Conservation (phyloP, 2,329 filamentous ascomycete species). For the Arthrobotrys iridis region DNA sequence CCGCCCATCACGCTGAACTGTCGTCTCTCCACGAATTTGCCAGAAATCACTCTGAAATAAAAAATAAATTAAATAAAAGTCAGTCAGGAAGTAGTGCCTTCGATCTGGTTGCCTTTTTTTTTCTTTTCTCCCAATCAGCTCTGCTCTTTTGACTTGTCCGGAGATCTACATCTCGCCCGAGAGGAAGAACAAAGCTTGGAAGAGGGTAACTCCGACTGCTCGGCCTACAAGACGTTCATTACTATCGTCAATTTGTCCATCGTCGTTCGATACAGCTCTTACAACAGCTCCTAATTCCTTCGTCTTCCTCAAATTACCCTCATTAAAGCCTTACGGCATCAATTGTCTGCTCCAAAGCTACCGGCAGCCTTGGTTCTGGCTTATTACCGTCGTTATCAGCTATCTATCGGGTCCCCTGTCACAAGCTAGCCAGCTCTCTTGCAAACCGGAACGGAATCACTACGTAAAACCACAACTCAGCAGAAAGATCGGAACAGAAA, state of each 20-base stretch:
- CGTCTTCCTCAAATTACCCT: background rate
- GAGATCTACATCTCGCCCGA: background rate
- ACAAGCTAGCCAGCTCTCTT: background rate
- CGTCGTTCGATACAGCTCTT: too few relatives aligned
- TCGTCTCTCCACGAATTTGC: too few relatives aligned
- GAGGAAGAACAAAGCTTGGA: background rate
- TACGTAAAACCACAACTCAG: background rate
- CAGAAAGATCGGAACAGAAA: background rate
- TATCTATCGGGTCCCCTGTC: background rate
- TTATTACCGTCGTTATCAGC: background rate
- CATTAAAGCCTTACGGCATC: background rate
- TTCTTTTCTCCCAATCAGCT: background rate
- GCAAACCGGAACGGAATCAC: too few relatives aligned
- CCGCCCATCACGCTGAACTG: background rate
- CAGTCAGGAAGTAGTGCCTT: too few relatives aligned
- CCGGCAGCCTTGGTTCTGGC: background rate
- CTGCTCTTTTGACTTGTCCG: background rate
- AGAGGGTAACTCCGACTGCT: too few relatives aligned
- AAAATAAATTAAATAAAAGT: too few relatives aligned
- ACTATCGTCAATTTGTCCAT: too few relatives aligned
- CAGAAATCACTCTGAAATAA: too few relatives aligned
- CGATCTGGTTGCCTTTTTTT: too few relatives aligned
- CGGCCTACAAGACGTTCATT: too few relatives aligned
- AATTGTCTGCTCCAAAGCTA: slow-evolving; percentile 13
- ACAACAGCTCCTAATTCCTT: background rate